phyloP scores from a whole-genome alignment of 306 rosid species.

The Erythrophleum fordii region DNA sequence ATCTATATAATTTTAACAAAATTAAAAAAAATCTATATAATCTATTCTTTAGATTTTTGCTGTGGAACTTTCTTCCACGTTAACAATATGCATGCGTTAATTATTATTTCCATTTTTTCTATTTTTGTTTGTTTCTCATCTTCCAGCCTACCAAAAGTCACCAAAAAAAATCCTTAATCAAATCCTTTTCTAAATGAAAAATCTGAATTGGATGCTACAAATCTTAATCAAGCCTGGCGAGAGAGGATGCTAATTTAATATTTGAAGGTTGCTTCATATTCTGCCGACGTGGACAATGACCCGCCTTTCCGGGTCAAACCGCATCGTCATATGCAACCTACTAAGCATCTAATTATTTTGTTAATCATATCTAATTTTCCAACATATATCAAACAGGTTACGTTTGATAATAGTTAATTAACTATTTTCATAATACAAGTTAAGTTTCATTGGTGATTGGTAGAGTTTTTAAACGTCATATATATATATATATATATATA shows the following conservation, averaged over 20 bases:
- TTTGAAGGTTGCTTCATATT: conserved; percentile 28
- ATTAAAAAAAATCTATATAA: too few species aligned
- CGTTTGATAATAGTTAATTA: neutral
- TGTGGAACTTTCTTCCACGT: neutral
- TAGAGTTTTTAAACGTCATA: too few species aligned
- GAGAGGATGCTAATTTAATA: too few species aligned
- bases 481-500: too few species aligned
- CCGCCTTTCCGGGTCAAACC: conserved; percentile 49
- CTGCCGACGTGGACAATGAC: conserved; percentile 41
- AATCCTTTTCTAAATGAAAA: neutral
- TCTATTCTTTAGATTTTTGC: neutral
- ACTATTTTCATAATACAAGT: too few species aligned
- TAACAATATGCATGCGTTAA: neutral
- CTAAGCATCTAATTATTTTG: neutral
- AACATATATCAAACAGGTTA: conserved; percentile 10
- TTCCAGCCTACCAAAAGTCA: neutral
- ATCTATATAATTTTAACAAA: too few species aligned
- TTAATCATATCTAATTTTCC: conserved; percentile 3
- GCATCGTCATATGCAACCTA: conserved; percentile 42
- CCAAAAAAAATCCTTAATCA: neutral
- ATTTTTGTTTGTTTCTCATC: neutral
- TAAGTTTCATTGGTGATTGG: too few species aligned
- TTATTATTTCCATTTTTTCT: conserved; percentile 6
- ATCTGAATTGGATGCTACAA: neutral
- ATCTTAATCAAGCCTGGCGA: neutral